These are phyloP conservation scores for Pleurozium schreberi DNA, from an alignment of 225 moss, liverwort and hornwort species.

Conservation along the genomic window DNA sequence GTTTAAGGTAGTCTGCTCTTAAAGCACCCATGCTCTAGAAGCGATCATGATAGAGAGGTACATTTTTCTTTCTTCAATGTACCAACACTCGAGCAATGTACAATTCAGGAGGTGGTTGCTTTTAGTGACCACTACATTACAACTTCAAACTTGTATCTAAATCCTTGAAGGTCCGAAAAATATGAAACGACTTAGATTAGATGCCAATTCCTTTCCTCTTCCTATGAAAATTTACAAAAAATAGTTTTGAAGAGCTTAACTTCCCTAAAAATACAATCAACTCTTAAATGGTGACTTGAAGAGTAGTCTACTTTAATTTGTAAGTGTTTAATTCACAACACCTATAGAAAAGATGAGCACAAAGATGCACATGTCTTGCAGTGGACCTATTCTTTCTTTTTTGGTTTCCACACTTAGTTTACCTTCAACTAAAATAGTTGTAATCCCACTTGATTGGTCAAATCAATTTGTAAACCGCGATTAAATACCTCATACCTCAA, in stretches of 20 bases:
- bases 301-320: not conserved
- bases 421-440: rapidly evolving
- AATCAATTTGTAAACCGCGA: not conserved
- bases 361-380: not conserved
- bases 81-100: no score
- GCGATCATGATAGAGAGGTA: no score
- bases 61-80: no score
- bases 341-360: not conserved
- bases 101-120: no score
- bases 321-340: rapidly evolving
- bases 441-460: not conserved
- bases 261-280: not conserved
- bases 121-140: no score
- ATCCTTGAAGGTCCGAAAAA: no score
- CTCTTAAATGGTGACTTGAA: not conserved
- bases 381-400: not conserved
- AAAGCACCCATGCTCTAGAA: no score
- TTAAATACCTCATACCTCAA: not conserved
- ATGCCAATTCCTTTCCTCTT: no score
- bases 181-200: no score
- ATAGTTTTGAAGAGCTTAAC: not conserved
- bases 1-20: no score
- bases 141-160: no score
- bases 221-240: not conserved
- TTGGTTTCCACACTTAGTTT: not conserved